phyloP scores from a whole-genome alignment of 2,329 filamentous ascomycete species.

The Diaporthe citriasiana region DNA sequence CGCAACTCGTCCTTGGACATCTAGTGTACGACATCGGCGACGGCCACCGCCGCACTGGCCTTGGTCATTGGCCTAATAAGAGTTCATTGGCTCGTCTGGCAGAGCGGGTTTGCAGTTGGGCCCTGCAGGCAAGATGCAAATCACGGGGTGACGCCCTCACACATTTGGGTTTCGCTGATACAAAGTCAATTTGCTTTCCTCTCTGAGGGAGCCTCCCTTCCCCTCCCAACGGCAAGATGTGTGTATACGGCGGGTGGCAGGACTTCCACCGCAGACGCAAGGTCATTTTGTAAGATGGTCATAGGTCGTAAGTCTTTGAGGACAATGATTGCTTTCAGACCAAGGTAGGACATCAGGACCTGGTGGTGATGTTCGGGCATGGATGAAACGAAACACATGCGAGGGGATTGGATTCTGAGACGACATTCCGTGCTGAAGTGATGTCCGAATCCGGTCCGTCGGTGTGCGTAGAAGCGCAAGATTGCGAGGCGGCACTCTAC shows the following conservation, averaged over 20 bases:
- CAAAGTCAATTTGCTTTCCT: slow-evolving; percentile 14
- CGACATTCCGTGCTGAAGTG: slow-evolving; percentile 4
- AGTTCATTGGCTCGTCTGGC: slow-evolving; percentile 12
- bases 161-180: slow-evolving; percentile 29
- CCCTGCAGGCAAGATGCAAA: neutral
- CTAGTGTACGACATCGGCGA: neutral
- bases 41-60: slow-evolving; percentile 11
- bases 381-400: slow-evolving; percentile 21
- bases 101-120: slow-evolving; percentile 4
- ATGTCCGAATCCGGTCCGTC: neutral
- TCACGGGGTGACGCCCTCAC: neutral
- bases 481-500: slow-evolving; percentile 13
- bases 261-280: neutral
- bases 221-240: neutral
- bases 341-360: neutral
- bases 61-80: neutral
- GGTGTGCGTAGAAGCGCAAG: slow-evolving; percentile 14
- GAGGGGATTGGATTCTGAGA: slow-evolving; percentile 10
- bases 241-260: neutral
- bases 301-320: neutral
- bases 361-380: slow-evolving; percentile 3
- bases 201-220: neutral
- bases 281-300: neutral
- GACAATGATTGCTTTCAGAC: neutral
- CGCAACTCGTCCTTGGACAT: neutral